Conservation (phyloP, 164 flowering plant species). For the Berberis vulgaris region DNA sequence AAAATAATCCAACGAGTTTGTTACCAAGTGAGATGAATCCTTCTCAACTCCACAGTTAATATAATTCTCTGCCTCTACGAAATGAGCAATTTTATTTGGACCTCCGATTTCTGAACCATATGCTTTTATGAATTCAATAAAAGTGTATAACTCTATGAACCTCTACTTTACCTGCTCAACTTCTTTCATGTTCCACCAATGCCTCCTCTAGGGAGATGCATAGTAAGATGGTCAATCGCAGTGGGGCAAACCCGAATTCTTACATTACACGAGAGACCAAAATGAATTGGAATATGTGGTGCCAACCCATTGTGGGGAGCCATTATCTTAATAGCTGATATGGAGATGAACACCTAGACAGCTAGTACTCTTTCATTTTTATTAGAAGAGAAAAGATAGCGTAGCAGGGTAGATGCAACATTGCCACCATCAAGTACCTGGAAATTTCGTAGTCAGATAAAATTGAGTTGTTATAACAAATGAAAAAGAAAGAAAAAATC, state of each 20-base stretch:
- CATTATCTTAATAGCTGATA: constrained; percentile 22
- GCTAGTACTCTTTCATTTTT: constrained; percentile 41
- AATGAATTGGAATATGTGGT: background rate
- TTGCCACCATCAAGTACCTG: constrained; percentile 73
- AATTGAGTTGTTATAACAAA: background rate
- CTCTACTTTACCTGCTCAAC: background rate
- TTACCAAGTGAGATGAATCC: too few species aligned
- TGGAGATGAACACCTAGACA: constrained; percentile 57
- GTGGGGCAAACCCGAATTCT: background rate
- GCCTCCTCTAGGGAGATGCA: background rate
- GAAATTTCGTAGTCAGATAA: constrained; percentile 3
- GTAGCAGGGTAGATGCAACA: constrained; percentile 83
- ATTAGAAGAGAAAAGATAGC: constrained; percentile 47
- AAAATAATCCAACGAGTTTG: too few species aligned
- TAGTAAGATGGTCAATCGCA: background rate
- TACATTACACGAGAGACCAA: too few species aligned
- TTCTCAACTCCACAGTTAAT: too few species aligned
- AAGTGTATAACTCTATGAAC: too few species aligned
- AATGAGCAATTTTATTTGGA: too few species aligned
- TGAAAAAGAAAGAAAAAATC: background rate
- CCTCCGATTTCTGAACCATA: too few species aligned
- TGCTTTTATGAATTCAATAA: too few species aligned
- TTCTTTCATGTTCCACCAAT: background rate
- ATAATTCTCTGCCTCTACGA: too few species aligned
- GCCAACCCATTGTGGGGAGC: background rate